phyloP scores from a whole-genome alignment of 306 rosid species.

The Rosa lucieae region DNA sequence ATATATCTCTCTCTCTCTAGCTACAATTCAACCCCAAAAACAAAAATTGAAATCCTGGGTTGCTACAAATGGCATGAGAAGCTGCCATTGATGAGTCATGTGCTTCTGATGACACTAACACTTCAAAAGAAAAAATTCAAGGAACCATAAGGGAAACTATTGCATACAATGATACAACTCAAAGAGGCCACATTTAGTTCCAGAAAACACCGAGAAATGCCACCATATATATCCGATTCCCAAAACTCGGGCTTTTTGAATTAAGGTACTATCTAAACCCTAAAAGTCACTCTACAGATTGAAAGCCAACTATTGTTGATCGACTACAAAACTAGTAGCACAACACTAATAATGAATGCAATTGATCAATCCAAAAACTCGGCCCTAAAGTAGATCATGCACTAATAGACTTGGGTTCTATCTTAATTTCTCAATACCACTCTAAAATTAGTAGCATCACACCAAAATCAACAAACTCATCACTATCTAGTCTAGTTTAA shows the following conservation, averaged over 20 bases:
- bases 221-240: background rate
- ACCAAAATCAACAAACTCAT: background rate
- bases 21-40: background rate
- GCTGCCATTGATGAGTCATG: background rate
- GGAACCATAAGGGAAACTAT: background rate
- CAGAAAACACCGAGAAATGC: background rate
- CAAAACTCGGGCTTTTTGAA: background rate
- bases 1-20: background rate
- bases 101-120: background rate
- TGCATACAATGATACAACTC: background rate
- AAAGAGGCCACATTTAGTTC: background rate
- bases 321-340: background rate
- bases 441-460: constrained; percentile 39
- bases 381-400: background rate
- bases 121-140: background rate
- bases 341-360: background rate
- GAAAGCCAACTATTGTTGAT: background rate
- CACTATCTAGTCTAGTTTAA: background rate
- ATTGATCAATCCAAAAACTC: too few relatives aligned
- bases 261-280: background rate
- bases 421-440: background rate
- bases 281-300: background rate
- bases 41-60: background rate
- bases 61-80: background rate
- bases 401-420: background rate